These are phyloP conservation scores for Aegilops umbellulata DNA, from an alignment of 176 grass and related monocot genomes.

Conservation along the genomic window DNA sequence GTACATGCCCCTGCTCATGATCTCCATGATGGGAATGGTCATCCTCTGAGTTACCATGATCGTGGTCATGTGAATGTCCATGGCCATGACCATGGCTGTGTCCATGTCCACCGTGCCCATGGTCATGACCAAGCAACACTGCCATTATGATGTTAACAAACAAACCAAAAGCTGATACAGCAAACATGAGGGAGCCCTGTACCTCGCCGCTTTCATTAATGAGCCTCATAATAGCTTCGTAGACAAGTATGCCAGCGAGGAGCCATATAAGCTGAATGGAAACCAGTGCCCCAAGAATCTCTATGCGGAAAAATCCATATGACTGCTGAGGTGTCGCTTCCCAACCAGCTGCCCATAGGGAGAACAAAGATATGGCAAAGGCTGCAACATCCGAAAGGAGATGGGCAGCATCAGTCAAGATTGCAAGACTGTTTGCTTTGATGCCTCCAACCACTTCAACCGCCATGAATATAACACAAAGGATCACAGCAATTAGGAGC, in stretches of 20 bases:
- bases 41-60: slow-evolving; percentile 31
- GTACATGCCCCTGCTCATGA: slow-evolving; percentile 43
- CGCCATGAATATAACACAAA: slow-evolving; percentile 87
- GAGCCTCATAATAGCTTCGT: slow-evolving; percentile 86
- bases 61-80: slow-evolving; percentile 44
- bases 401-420: slow-evolving; percentile 94
- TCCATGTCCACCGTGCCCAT: slow-evolving; percentile 69
- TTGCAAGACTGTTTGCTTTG: slow-evolving; percentile 96
- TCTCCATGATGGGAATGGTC: slow-evolving; percentile 38
- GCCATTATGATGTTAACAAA: slow-evolving; percentile 97
- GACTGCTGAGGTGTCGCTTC: slow-evolving; percentile 90
- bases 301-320: slow-evolving; percentile 92
- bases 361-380: slow-evolving; percentile 94
- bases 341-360: slow-evolving; percentile 95
- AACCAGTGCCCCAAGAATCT: slow-evolving; percentile 88
- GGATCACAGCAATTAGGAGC: slow-evolving; percentile 69
- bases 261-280: slow-evolving; percentile 99
- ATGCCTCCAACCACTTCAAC: slow-evolving; percentile 95
- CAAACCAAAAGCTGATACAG: slow-evolving; percentile 89
- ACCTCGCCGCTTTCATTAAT: slow-evolving; percentile 71
- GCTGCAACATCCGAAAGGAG: slow-evolving; percentile 96
- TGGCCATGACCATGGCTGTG: slow-evolving; percentile 52
- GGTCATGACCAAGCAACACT: slow-evolving; percentile 90
- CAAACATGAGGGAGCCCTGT: slow-evolving; percentile 92
- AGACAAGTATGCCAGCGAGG: slow-evolving; percentile 90